Evolutionary conservation across 1,284 basidiomycete genomes (phyloP).

Genomic region (Ceratobasidium sp.): DNA sequence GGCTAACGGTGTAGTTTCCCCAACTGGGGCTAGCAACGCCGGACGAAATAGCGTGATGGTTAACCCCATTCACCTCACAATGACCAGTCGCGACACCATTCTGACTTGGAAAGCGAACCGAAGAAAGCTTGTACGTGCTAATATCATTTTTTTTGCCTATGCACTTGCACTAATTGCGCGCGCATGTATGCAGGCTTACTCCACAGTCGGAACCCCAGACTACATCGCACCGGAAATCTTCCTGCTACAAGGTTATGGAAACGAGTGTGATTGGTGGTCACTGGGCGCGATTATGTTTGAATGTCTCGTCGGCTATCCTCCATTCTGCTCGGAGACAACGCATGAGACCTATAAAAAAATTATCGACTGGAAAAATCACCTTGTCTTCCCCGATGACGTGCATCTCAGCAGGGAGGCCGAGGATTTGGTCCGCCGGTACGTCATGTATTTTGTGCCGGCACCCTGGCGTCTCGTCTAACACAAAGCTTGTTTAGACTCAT

Average conservation of each 20-base stretch:
- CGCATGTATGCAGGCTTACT: constrained; percentile 76
- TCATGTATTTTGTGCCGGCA: constrained; percentile 51
- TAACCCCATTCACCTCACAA: constrained; percentile 92
- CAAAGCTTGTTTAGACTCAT: constrained; percentile 60
- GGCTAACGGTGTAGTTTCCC: constrained; percentile 54
- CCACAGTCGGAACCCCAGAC: constrained; percentile 97
- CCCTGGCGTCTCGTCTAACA: background rate
- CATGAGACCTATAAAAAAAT: constrained; percentile 99
- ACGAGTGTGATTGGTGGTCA: constrained; percentile 99
- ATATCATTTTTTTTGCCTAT: background rate
- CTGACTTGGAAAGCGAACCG: constrained; percentile 99
- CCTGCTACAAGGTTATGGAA: constrained; percentile 95
- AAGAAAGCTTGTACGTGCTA: constrained; percentile 78
- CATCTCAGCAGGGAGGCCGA: constrained; percentile 92
- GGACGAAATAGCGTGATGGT: constrained; percentile 89
- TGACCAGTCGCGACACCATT: constrained; percentile 91
- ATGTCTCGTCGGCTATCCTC: constrained; percentile 95
- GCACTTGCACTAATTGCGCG: background rate
- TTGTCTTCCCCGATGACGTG: constrained; percentile 95
- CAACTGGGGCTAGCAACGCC: constrained; percentile 40
- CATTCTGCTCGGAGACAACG: constrained; percentile 97
- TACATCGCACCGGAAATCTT: constrained; percentile 99
- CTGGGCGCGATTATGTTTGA: constrained; percentile 98
- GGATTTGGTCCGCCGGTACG: constrained; percentile 81
- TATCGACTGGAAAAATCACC: constrained; percentile 90